Conservation (phyloP, 2,329 filamentous ascomycete species). For the Fusarium sublunatum region DNA sequence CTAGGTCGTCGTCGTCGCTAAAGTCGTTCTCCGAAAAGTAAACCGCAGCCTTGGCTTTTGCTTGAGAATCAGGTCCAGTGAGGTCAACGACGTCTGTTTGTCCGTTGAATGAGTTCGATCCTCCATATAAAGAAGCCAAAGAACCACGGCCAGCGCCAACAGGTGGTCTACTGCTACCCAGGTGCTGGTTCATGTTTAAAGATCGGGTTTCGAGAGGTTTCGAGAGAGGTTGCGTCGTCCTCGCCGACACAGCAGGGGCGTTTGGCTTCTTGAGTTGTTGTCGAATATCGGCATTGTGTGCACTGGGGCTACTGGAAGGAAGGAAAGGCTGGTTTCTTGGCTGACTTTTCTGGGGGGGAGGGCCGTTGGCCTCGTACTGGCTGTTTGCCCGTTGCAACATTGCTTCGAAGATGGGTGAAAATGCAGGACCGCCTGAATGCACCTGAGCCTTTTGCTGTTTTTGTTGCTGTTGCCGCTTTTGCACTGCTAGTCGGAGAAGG, state of each 20-base stretch:
- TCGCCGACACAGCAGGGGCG: conserved; percentile 55
- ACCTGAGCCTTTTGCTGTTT: conserved; percentile 42
- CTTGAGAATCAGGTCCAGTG: conserved; percentile 44
- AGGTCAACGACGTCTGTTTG: conserved; percentile 51
- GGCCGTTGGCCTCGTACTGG: conserved; percentile 53
- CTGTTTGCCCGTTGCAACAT: conserved; percentile 55
- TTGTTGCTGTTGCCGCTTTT: conserved; percentile 10
- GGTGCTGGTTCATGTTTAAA: conserved; percentile 48
- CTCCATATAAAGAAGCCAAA: conserved; percentile 57
- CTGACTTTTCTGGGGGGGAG: conserved; percentile 48
- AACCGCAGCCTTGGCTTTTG: conserved; percentile 54
- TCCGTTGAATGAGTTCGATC: conserved; percentile 60
- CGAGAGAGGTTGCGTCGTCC: conserved; percentile 46
- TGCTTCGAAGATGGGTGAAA: conserved; percentile 37
- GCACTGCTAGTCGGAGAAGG: conserved; percentile 41
- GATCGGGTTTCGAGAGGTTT: conserved; percentile 48
- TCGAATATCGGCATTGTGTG: conserved; percentile 60
- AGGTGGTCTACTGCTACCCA: conserved; percentile 22
- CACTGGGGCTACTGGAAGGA: conserved; percentile 65
- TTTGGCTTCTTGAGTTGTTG: conserved; percentile 62
- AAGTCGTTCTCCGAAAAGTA: conserved; percentile 85
- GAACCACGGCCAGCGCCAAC: conserved; percentile 39
- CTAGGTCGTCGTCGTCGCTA: conserved; percentile 83
- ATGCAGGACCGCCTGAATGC: conserved; percentile 30
- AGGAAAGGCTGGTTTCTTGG: conserved; percentile 64